Percentiles rank a stretch among this genome's conserved stretches.
phyloP scores from a whole-genome alignment of 1,284 basidiomycete genomes.

The Cystobasidiaceae sp. region DNA sequence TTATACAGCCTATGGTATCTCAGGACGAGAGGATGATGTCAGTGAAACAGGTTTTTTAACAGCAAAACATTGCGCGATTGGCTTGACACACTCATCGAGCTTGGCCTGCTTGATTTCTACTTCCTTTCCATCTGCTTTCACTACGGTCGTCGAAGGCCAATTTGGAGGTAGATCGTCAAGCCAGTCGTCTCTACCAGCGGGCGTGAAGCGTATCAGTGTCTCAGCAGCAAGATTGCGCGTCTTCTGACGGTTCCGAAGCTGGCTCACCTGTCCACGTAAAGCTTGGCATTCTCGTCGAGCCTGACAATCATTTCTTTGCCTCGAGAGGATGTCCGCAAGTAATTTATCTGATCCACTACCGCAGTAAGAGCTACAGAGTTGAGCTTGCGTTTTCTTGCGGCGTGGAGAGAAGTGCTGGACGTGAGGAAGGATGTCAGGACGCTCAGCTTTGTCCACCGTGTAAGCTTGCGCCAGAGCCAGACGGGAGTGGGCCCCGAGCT shows the following conservation, averaged over 20 bases:
- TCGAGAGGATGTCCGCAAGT: not conserved
- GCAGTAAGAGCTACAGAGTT: not conserved
- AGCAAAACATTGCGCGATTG: not conserved
- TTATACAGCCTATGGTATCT: not conserved
- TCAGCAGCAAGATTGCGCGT: not conserved
- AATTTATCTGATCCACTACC: slow-evolving; percentile 20
- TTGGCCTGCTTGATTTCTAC: not conserved
- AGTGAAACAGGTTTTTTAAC: not conserved
- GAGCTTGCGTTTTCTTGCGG: not conserved
- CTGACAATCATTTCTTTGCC: slow-evolving; percentile 5
- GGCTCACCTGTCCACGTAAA: slow-evolving; percentile 24
- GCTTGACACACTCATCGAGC: not conserved
- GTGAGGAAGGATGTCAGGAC: not conserved
- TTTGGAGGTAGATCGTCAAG: slow-evolving; percentile 9
- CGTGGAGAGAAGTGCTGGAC: slow-evolving; percentile 2
- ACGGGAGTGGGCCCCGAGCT: not conserved
- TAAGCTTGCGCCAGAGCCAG: no score
- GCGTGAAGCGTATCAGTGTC: not conserved
- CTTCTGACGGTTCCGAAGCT: not conserved
- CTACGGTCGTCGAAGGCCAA: not conserved
- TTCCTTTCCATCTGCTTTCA: not conserved
- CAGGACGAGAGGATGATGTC: not conserved
- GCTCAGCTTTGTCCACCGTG: no score
- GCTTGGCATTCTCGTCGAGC: not conserved
- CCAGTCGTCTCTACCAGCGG: slow-evolving; percentile 22